These are phyloP conservation scores for Citrus cavaleriei DNA, from an alignment of 345 rosid species.

Conservation along the genomic window DNA sequence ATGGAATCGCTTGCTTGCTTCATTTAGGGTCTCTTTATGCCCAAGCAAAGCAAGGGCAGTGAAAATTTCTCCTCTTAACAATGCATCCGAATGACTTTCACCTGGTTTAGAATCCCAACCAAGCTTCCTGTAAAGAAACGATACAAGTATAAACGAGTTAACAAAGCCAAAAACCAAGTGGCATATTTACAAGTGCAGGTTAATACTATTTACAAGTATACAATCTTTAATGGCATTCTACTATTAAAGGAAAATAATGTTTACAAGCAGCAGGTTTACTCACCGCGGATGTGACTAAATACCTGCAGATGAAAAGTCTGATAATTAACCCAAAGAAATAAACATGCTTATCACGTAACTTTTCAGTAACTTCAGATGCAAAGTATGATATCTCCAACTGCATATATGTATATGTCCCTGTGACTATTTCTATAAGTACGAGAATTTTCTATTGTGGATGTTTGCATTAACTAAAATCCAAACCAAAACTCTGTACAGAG, in stretches of 20 bases:
- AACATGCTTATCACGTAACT: neutral
- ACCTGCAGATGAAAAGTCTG: neutral
- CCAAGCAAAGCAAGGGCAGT: slow-evolving; percentile 75
- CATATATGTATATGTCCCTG: neutral
- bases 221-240: neutral
- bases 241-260: neutral
- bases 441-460: neutral
- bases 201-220: no score
- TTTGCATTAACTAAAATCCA: neutral
- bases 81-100: slow-evolving; percentile 85
- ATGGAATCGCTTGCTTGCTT: slow-evolving; percentile 68
- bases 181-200: neutral
- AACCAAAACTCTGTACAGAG: neutral
- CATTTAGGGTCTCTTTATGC: slow-evolving; percentile 59
- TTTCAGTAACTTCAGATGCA: neutral
- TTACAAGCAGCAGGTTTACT: neutral
- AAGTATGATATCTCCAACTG: neutral
- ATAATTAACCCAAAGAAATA: neutral
- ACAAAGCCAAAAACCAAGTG: neutral
- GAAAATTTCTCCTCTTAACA: slow-evolving; percentile 93
- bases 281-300: neutral
- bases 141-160: neutral
- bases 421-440: neutral
- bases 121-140: slow-evolving; percentile 52
- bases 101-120: slow-evolving; percentile 91